Evolutionary conservation across 139 green algal genomes (phyloP), one percentile per base, ranked within the genome.

Genomic region (Spirogloea muscicola): DNA sequence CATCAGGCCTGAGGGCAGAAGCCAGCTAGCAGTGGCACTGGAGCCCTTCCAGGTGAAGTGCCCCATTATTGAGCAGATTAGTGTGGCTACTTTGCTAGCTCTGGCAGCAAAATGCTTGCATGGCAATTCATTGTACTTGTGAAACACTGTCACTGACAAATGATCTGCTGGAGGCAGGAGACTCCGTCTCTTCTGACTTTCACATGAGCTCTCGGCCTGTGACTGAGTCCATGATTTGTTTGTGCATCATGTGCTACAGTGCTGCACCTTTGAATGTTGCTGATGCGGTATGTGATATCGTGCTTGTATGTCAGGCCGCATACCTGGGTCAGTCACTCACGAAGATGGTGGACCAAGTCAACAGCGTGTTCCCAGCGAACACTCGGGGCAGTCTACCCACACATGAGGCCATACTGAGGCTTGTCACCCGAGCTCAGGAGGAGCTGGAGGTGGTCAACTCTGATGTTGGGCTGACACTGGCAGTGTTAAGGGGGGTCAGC

Each of bases 301-400:
- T n/a, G n/a, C n/a, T n/a, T n/a, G n/a, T n/a, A 64, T 65, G 68
- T 4, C 85, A 95, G 81, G 76, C 81, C 6, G 90, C 86, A 5
- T 97, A 94, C 82, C 80, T 94, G 62, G 80, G 77, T 3, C 76
- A 77, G 33, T 82, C 79, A 18, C 80, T 94, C 46, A 72, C 81
- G 3, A 79, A 88, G 1, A 85, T 96, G 77, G 83, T 78, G 9
- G 91, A 96, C 1, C 84, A 82, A 0, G 89, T 94, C 10, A 81
- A 48, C 0, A 64, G 64, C 2, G 88, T 90, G 3, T 95, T 96
- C 75, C 86, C 88, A 25, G 39, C 46, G 9, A 52, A 55, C 2
- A 40, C 6, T 16, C 44, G 72, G 18, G 42, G 39, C 25, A 39
- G 25, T 5, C 29, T 81, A 3, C 71, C 76, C 33, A 40, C 27